Conservation (phyloP, 257 asterid species). For the Primulina tabacum region DNA sequence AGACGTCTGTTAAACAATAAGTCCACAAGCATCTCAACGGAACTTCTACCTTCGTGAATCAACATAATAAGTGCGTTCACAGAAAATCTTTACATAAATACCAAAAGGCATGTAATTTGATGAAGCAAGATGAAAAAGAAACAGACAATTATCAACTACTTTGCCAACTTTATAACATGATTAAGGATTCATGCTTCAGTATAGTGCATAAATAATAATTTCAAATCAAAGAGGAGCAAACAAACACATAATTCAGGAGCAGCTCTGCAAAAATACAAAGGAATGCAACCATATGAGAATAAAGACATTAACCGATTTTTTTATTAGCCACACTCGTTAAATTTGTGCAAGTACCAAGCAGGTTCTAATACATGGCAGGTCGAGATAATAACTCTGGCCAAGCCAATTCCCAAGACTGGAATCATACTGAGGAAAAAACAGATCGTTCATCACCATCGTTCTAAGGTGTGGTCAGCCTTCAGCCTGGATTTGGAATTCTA, state of each 20-base stretch:
- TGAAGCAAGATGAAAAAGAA: not conserved
- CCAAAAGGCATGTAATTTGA: not conserved
- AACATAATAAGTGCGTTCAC: not conserved
- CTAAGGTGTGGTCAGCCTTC: too few relatives aligned
- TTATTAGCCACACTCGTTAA: too few relatives aligned
- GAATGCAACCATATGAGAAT: not conserved
- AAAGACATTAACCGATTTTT: not conserved
- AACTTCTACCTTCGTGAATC: conserved; percentile 18
- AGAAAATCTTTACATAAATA: not conserved
- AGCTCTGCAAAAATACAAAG: not conserved
- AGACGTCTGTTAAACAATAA: conserved; percentile 35
- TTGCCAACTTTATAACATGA: not conserved
- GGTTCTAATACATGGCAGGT: too few relatives aligned
- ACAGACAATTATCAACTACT: not conserved
- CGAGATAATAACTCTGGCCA: too few relatives aligned
- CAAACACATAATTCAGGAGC: not conserved
- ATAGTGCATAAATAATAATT: not conserved
- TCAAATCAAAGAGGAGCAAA: not conserved
- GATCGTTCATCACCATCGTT: too few relatives aligned
- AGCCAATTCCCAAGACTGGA: too few relatives aligned
- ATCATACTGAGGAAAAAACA: too few relatives aligned
- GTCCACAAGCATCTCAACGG: conserved; percentile 16
- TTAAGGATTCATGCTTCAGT: not conserved
- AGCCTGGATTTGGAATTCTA: too few relatives aligned
- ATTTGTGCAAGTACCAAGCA: too few relatives aligned